Base-by-base conservation (phyloP, 106 monocot genomes). In the Dendrobium chrysotoxum region DNA sequence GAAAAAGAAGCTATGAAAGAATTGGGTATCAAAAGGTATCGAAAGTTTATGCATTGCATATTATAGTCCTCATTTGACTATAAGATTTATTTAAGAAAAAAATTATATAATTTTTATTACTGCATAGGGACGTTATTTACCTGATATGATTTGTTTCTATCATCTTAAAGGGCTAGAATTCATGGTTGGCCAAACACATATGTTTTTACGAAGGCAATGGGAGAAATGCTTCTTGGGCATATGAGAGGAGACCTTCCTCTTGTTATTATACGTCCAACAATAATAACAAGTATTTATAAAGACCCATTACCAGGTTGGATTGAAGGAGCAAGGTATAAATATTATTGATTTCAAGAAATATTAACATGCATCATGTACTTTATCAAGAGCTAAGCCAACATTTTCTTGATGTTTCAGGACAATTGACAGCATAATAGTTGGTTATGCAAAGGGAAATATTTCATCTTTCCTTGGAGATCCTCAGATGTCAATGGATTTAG, bases 141-240 rank as follows among this genome's bases (percentile, higher is more conserved):
- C 13, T 50, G 42, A 9, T 50, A 61, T 61, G 3, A 61, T 61
- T n/a, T 61, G 4, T 61, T 61, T 61, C n/a, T n/a, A 4, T 61
- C 1, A n/a, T 80, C 40, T 84, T 84, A 16, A 50, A 87, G 94
- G 83, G 89, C 94, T 18, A 88, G 79, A 67, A 26, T 41, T 79
- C 89, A 80, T 82, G 94, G 94, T 7, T 94, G 94, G 94, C 91
- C 94, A 72, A 94, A 94, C 58, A 94, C 94, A 15, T 94, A 94
- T 73, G 94, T 94, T 12, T 91, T 91, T 76, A 91, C 94, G 53
- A 94, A 94, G 82, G 89, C 94, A 45, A 82, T 94, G 88, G 94
- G 86, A 74, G 94, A 94, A 84, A 94, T 91, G 94, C 18, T 91
- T 40, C 85, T 94, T 47, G 88, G 88, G 40, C 79, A 88, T 64